Evolutionary conservation across 495 filamentous ascomycete genomes (phyloP).

Genomic region (Aspergillus kassunensis): DNA sequence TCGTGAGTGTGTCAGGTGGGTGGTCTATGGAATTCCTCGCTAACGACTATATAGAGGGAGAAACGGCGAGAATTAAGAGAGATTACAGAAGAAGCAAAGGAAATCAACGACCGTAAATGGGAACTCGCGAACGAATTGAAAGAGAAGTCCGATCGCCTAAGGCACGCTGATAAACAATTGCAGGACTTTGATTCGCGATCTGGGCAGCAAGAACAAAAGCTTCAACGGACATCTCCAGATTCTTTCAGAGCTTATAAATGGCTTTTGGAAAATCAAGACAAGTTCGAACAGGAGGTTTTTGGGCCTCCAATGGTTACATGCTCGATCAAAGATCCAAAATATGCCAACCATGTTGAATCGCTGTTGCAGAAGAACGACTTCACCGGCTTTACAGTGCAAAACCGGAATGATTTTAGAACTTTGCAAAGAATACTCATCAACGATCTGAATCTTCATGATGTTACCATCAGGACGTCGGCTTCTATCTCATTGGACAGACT

Average conservation of each 20-base stretch:
- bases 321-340: conserved; percentile 70
- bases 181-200: conserved; percentile 64
- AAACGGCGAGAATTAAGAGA: conserved; percentile 34
- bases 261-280: conserved; percentile 64
- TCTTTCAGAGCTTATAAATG: conserved; percentile 71
- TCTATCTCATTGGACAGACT: conserved; percentile 46
- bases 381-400: conserved; percentile 72
- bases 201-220: conserved; percentile 66
- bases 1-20: conserved; percentile 32
- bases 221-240: conserved; percentile 55
- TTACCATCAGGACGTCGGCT: conserved; percentile 61
- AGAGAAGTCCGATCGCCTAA: conserved; percentile 25
- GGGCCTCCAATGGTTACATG: conserved; percentile 82
- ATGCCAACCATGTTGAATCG: conserved; percentile 70
- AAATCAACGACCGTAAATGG: conserved; percentile 27
- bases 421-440: conserved; percentile 43
- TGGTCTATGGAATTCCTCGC: conserved; percentile 7
- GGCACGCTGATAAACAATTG: conserved; percentile 47
- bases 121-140: conserved; percentile 25
- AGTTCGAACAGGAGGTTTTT: conserved; percentile 78
- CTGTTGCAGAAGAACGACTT: conserved; percentile 61
- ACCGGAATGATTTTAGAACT: conserved; percentile 64
- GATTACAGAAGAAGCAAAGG: conserved; percentile 22
- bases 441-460: conserved; percentile 57
- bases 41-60: conserved; percentile 32